A percentile compares a stretch with the other conserved stretches of the same genome.
phyloP scores from a whole-genome alignment of 441 rosid genomes.

The Erysimum pusillum region DNA sequence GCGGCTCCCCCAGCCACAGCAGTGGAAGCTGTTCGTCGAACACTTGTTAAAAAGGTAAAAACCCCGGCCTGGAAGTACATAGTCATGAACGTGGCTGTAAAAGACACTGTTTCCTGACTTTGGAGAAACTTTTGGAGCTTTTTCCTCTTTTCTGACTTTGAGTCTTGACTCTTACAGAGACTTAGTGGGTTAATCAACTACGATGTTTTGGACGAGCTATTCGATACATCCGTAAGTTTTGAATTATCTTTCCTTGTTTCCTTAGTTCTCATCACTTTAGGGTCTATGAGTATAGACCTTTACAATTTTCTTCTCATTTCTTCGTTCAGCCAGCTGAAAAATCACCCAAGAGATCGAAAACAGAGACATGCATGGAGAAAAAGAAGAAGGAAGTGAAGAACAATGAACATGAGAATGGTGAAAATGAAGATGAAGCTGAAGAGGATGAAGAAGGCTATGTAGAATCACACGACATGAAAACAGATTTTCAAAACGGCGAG shows the following conservation, averaged over 20 bases:
- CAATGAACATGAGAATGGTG: conserved; percentile 22
- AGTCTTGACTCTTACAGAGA: conserved; percentile 56
- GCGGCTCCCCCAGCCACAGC: conserved; percentile 70
- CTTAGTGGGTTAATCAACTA: conserved; percentile 69
- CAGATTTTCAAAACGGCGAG: conserved; percentile 14
- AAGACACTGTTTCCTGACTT: too few relatives aligned
- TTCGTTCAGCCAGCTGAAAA: conserved; percentile 30
- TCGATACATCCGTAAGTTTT: conserved; percentile 63
- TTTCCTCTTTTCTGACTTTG: conserved; percentile 5
- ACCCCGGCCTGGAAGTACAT: too few relatives aligned
- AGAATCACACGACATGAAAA: conserved; percentile 27
- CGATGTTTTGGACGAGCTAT: conserved; percentile 72
- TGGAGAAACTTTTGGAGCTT: neutral
- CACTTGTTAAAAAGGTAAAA: conserved; percentile 69
- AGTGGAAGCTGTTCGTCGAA: conserved; percentile 69
- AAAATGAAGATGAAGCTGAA: conserved; percentile 24
- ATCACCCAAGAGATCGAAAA: conserved; percentile 31
- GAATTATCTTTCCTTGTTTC: neutral
- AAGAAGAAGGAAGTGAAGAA: conserved; percentile 18
- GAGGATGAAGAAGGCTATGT: conserved; percentile 23
- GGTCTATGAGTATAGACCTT: neutral
- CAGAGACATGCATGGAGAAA: conserved; percentile 25
- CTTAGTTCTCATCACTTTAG: neutral
- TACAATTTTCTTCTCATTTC: conserved; percentile 11
- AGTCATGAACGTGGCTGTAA: too few relatives aligned